phyloP scores from a whole-genome alignment of 148 eudicot species.

The Polygonum maritimum region DNA sequence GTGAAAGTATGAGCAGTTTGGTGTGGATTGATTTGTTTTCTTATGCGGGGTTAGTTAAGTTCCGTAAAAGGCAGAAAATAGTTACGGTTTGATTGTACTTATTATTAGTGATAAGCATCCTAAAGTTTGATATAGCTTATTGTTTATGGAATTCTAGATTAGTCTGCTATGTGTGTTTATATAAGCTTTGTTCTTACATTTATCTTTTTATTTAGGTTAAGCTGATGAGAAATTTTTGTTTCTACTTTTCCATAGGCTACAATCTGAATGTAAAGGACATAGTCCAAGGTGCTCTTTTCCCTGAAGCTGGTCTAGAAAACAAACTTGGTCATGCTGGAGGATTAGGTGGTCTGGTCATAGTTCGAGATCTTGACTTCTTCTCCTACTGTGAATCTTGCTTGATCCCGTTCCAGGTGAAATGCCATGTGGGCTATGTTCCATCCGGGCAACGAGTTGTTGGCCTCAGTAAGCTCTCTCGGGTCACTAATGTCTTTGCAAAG shows the following conservation, averaged over 20 bases:
- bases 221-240: constrained; percentile 2
- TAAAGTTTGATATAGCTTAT: background rate
- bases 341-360: constrained; percentile 79
- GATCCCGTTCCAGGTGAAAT: constrained; percentile 83
- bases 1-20: background rate
- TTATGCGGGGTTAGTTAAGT: too few species aligned
- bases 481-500: constrained; percentile 72
- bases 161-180: background rate
- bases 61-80: background rate
- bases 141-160: background rate
- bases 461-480: constrained; percentile 91
- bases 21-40: background rate
- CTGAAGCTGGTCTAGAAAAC: constrained; percentile 70
- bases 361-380: constrained; percentile 84
- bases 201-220: background rate
- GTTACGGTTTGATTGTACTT: too few species aligned
- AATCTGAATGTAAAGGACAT: constrained; percentile 60
- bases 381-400: constrained; percentile 87
- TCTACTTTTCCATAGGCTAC: constrained; percentile 46
- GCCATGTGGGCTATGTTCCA: constrained; percentile 90
- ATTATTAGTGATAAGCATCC: background rate
- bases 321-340: constrained; percentile 82
- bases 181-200: background rate
- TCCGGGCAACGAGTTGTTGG: constrained; percentile 82
- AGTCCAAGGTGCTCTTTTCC: constrained; percentile 81